Base-by-base conservation (phyloP, 2,329 filamentous ascomycete genomes). In the Setomelanomma holmii region DNA sequence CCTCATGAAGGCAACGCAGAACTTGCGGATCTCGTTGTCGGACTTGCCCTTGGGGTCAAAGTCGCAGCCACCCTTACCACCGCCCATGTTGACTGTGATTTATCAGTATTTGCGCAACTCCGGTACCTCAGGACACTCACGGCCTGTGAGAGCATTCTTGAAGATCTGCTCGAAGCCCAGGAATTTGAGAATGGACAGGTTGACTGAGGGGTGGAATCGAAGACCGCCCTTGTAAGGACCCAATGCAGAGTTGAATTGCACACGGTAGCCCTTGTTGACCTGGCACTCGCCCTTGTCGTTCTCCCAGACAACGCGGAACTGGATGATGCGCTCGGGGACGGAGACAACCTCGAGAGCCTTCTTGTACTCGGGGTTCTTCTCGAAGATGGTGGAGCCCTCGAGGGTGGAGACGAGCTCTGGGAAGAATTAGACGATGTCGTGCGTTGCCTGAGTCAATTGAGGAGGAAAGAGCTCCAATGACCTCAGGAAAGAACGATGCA, bases 41-140 rank as follows among this genome's bases (percentile, higher is more conserved):
- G 89, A 90, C 86, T 97, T 98, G 82, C 92, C 93, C 86, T 98
- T 99, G 78, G 95, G 95, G 80, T 98, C 92, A 77, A 99, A 98
- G 83, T 98, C 95, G 76, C 93, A 89, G 72, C 95, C 95, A 80
- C 95, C 95, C 84, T 98, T 98, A 73, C 90, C 95, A 81, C 95
- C 95, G 63, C 95, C 95, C 87, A 99, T 97, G 82, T 86, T 91
- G 72, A 96, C 87, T 90, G 49, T 20, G 10, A 24, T n/a, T 36
- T 23, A 24, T 66, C 55, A 66, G 58, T 23, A 30, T 16, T 46
- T 7, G 12, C 23, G 22, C 24, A 17, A 27, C 3, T 10, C 16
- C 4, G 17, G 2, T 40, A 24, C 16, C 21, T 30, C 34, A 14
- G 5, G 20, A 10, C 20, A 71, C 90, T 83, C 82, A 93, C 89